Base-by-base conservation (phyloP, 2,329 filamentous ascomycete species). In the Lachnellula subtilissima region DNA sequence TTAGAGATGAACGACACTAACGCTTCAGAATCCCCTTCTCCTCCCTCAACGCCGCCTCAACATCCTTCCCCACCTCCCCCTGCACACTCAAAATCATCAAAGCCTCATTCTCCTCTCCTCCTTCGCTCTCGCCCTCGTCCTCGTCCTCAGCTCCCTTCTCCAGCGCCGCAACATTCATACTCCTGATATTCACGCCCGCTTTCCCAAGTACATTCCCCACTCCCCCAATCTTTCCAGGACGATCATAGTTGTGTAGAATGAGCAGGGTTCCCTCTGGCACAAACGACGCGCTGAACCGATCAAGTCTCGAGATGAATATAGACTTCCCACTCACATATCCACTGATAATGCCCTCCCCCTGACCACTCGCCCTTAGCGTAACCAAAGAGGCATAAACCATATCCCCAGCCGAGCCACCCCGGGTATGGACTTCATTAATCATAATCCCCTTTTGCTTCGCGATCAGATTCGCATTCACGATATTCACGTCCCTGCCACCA, bases 71-170 rank as follows among this genome's bases (percentile, higher is more conserved):
- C 17, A 91, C 83, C 3, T 78, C 76, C 2, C 82, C 81, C 65
- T 88, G 85, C 9, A 93, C 83, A 1, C 89, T 87, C 50, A 93
- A 64, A 64, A 93, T 92, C 89, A 93, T 93, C 62, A 93, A 72
- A 9, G 89, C 89, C 72, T 93, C 89, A 45, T 85, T 83, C 28
- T 69, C 70, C 25, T 63, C 62, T 36, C 62, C 64, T 22, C 71
- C 74, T 28, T 70, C 73, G 28, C 67, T 64, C 11, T 51, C 55
- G 35, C 58, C 63, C 52, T 64, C 61, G 55, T 50, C 62, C 62
- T 56, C 53, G 11, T 35, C 49, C 19, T 53, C 51, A 42, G 54
- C 55, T 39, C 56, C 45, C 39, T 58, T 46, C 35, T 66, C 64
- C 59, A 88, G 69, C 15, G 77, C 75, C 3, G 80, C 81, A 2